phyloP scores from a whole-genome alignment of 2,329 filamentous ascomycete species.

The Mycosphaerella sp. region DNA sequence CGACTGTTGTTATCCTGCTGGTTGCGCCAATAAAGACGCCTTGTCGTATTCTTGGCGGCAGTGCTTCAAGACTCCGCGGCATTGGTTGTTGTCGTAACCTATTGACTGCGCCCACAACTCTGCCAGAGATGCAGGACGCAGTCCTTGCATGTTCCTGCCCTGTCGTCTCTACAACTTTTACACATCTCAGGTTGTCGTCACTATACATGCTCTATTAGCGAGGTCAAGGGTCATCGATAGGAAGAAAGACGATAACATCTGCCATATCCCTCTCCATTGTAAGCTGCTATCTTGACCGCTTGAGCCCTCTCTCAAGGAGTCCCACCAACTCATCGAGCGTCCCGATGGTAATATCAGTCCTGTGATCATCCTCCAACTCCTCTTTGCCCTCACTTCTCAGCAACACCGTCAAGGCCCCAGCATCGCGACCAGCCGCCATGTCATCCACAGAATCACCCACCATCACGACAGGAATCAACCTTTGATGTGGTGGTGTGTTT shows the following conservation, averaged over 20 bases:
- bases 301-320: conserved; percentile 24
- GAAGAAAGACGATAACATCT: too few species aligned
- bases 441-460: conserved; percentile 72
- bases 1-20: background rate
- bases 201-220: too few species aligned
- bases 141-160: too few species aligned
- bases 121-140: too few species aligned
- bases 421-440: conserved; percentile 76
- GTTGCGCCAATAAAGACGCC: background rate
- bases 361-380: conserved; percentile 31
- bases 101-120: too few species aligned
- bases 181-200: too few species aligned
- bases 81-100: background rate
- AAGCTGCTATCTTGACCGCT: background rate
- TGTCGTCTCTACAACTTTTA: too few species aligned
- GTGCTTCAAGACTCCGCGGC: background rate
- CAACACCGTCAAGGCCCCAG: conserved; percentile 86
- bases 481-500: conserved; percentile 13
- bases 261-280: too few species aligned
- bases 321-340: conserved; percentile 32
- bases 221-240: too few species aligned
- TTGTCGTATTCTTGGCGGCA: background rate
- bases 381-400: conserved; percentile 44
- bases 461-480: conserved; percentile 43
- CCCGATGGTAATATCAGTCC: conserved; percentile 33